Base-by-base conservation (phyloP, 2,329 filamentous ascomycete genomes). In the Pestalotiopsis sp. region DNA sequence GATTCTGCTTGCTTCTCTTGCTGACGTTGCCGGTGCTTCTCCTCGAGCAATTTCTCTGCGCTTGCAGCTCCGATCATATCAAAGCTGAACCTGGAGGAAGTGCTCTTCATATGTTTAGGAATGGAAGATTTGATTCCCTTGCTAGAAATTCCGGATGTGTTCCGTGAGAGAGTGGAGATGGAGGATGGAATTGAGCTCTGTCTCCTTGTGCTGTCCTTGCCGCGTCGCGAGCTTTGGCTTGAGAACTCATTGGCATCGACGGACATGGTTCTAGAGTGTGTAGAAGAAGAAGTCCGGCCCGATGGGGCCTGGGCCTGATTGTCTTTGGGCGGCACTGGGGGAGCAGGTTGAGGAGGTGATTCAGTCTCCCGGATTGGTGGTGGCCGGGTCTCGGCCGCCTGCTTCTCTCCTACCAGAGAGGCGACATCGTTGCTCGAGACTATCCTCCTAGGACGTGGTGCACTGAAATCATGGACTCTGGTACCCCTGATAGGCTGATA, bases 1-100 rank as follows among this genome's bases (percentile, higher is more conserved):
- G 25, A 36, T 36, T 81, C 78, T 4, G 81, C 82, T 69, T 88
- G 84, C 74, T 87, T 91, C 69, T 91, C 90, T 38, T 90, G 82
- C 70, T 91, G 88, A 66, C 89, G 88, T 72, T 92, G 87, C 17
- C 91, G 85, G 77, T 94, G 92, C 62, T 90, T 87, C 73, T 93
- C 93, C 77, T 94, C 93, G 55, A 94, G 81, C 49, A 92, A 77
- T 77, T 90, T 91, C 78, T 91, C 89, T 74, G 90, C 85, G 69
- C 88, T 86, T 14, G 91, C 91, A 5, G 88, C 88, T 4, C 91
- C 91, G 17, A 90, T 87, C 84, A 94, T 93, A 74, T 95, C 92
- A 74, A 95, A 95, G 74, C 92, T 95, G 76, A 95, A 95, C 14
- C 93, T 85, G 0, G 92, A 94, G 0, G 92, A 93, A 12, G 91